Percentiles rank a stretch among this genome's conserved stretches.
Evolutionary conservation across 495 filamentous ascomycete genomes (phyloP).

Genomic region (Neurospora sp.): DNA sequence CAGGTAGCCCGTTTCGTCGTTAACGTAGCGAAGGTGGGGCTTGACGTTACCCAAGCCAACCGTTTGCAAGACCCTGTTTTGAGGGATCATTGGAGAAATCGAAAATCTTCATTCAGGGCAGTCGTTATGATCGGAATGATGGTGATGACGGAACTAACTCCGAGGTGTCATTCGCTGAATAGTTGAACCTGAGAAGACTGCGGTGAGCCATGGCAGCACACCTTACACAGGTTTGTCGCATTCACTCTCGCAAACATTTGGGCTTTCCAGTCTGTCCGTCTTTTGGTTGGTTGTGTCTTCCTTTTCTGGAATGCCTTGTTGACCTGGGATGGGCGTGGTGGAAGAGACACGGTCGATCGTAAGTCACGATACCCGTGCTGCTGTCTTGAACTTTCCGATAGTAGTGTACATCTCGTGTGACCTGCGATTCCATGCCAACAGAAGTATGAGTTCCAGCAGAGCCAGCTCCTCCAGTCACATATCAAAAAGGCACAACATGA

Average conservation of each 20-base stretch:
- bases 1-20: neutral
- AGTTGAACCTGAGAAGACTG: neutral
- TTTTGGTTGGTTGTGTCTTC: neutral
- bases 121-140: neutral
- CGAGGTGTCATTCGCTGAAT: neutral
- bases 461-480: neutral
- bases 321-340: neutral
- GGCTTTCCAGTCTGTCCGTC: neutral
- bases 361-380: neutral
- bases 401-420: neutral
- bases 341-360: neutral
- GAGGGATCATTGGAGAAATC: neutral
- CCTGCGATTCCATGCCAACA: neutral
- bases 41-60: neutral
- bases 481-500: neutral
- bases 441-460: neutral
- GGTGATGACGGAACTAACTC: neutral
- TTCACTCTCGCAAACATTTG: neutral
- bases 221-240: neutral
- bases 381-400: neutral
- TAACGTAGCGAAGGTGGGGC: neutral
- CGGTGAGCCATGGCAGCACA: neutral
- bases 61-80: neutral
- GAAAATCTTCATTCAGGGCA: neutral
- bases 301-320: neutral